Conservation (phyloP, 2,329 filamentous ascomycete species). For the Fusarium sarcochroum region DNA sequence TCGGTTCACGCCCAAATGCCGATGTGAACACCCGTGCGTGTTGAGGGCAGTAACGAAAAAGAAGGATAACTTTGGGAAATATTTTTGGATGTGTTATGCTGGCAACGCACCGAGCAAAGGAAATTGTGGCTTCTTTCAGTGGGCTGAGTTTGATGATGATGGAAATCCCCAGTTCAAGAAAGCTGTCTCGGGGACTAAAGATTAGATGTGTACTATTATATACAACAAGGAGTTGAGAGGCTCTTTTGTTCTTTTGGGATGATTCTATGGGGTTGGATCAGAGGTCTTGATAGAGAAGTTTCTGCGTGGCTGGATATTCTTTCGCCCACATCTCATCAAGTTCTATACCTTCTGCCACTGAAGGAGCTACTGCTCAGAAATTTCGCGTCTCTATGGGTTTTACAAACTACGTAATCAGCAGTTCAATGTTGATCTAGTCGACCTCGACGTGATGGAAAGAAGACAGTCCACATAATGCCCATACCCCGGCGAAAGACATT, state of each 20-base stretch:
- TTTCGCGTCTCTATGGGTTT: no score
- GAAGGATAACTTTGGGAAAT: conserved; percentile 80
- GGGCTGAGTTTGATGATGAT: conserved; percentile 89
- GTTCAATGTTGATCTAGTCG: no score
- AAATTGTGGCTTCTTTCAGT: conserved; percentile 84
- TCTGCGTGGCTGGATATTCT: no score
- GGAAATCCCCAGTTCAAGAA: conserved; percentile 72
- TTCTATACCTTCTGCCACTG: no score
- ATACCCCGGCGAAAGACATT: no score
- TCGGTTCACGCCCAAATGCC: conserved; percentile 81
- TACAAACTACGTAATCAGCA: no score
- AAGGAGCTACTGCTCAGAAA: no score
- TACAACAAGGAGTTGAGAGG: not conserved
- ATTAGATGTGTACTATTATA: not conserved
- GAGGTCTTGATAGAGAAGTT: no score
- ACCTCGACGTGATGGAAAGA: no score
- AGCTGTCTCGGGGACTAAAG: not conserved
- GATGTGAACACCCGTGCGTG: conserved; percentile 76
- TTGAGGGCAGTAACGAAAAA: conserved; percentile 86
- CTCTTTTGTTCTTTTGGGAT: not conserved
- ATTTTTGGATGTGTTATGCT: conserved; percentile 95
- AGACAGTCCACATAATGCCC: no score
- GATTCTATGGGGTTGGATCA: not conserved
- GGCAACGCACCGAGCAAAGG: conserved; percentile 77
- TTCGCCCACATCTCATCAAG: not conserved